Evolutionary conservation across 306 rosid species (phyloP).

Genomic region (Quercus parvula): DNA sequence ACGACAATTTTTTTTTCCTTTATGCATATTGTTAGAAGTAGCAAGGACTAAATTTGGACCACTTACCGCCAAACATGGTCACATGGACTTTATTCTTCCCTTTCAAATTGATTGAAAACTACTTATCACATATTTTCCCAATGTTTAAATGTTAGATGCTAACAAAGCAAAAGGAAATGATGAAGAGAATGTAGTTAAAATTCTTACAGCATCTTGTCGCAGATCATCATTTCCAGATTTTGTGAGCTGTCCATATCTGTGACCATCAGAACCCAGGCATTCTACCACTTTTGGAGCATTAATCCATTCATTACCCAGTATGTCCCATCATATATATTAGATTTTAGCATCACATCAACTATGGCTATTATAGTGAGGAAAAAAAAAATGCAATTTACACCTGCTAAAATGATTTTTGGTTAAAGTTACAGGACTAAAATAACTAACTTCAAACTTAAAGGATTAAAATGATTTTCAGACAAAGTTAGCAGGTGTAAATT

Average conservation of each 20-base stretch:
- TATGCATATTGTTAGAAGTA: not conserved
- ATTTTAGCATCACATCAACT: conserved; percentile 12
- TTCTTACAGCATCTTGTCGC: conserved; percentile 87
- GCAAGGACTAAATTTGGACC: not conserved
- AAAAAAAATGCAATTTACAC: too few relatives aligned
- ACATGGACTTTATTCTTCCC: not conserved
- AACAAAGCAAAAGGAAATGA: not conserved
- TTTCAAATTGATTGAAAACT: not conserved
- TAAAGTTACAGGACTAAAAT: too few relatives aligned
- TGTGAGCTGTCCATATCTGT: conserved; percentile 75
- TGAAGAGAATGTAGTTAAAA: conserved; percentile 3
- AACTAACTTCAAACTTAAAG: too few relatives aligned
- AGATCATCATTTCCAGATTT: conserved; percentile 96
- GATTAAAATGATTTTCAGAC: too few relatives aligned
- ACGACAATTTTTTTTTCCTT: not conserved
- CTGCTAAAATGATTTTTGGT: too few relatives aligned
- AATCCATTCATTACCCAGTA: conserved; percentile 88
- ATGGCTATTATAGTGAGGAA: not conserved
- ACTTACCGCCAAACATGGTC: conserved; percentile 10
- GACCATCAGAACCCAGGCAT: conserved; percentile 91
- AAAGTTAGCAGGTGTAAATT: too few relatives aligned
- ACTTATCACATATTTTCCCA: not conserved
- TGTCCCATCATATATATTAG: conserved; percentile 22
- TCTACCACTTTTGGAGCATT: conserved; percentile 96
- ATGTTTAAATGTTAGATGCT: conserved; percentile 5